phyloP scores from a whole-genome alignment of 2,329 filamentous ascomycete genomes.

The Nigrospora sphaerica region DNA sequence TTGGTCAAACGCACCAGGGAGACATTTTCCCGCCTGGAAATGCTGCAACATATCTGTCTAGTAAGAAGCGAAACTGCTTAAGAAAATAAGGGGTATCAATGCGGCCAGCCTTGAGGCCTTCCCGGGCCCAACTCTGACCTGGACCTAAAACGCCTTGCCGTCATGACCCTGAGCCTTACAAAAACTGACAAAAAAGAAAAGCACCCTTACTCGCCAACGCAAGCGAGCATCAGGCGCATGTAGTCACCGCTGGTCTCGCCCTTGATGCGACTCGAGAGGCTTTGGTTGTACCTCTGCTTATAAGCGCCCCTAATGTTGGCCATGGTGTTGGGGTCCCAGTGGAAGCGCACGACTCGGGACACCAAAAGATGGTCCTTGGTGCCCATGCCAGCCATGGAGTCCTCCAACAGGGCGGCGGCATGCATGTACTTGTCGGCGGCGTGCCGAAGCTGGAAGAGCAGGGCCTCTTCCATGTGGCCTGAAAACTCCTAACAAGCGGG shows the following conservation, averaged over 20 bases:
- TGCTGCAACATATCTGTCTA: too few species aligned
- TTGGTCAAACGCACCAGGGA: too few species aligned
- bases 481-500: constrained; percentile 61
- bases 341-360: constrained; percentile 67
- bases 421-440: constrained; percentile 77
- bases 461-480: constrained; percentile 84
- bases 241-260: constrained; percentile 86
- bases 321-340: constrained; percentile 75
- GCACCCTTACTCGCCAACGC: constrained; percentile 34
- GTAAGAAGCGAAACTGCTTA: too few species aligned
- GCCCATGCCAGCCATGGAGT: constrained; percentile 77
- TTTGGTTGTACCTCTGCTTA: constrained; percentile 59
- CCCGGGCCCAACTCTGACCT: too few species aligned
- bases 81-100: too few species aligned
- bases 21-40: too few species aligned
- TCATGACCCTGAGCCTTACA: background rate
- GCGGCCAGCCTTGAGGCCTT: too few species aligned
- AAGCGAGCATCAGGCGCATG: constrained; percentile 67
- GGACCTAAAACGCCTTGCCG: too few species aligned
- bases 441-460: constrained; percentile 70
- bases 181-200: background rate
- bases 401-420: constrained; percentile 76
- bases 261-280: constrained; percentile 62
- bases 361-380: constrained; percentile 81
- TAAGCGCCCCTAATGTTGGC: constrained; percentile 75